Percentiles rank a stretch among this genome's conserved stretches.
phyloP scores from a whole-genome alignment of 1,284 basidiomycete species.

The Ceratobasidium sp. region DNA sequence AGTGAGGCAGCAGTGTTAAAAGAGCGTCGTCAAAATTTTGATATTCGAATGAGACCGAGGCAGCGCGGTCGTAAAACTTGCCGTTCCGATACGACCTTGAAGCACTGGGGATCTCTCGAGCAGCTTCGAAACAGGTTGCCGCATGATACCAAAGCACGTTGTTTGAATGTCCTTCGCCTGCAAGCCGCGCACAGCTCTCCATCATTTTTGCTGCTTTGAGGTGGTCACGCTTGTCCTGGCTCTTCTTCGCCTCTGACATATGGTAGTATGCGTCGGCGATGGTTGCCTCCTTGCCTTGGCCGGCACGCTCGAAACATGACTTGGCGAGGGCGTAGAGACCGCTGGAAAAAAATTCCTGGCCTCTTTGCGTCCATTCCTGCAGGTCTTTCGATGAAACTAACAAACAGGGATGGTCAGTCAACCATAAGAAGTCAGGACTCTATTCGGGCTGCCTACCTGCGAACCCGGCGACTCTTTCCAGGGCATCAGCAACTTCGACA shows the following conservation, averaged over 20 bases:
- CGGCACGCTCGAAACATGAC: constrained; percentile 39
- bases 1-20: constrained; percentile 3
- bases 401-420: not conserved
- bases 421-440: not conserved
- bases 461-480: constrained; percentile 11
- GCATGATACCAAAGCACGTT: constrained; percentile 34
- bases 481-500: not conserved
- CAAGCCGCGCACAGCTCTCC: constrained; percentile 8
- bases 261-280: constrained; percentile 38
- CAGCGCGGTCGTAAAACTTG: constrained; percentile 34
- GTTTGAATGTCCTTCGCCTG: not conserved
- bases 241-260: constrained; percentile 30
- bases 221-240: not conserved
- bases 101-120: constrained; percentile 2
- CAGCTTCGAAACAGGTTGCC: constrained; percentile 17
- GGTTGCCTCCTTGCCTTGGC: constrained; percentile 19
- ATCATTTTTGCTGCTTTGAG: constrained; percentile 23
- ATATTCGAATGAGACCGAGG: constrained; percentile 16
- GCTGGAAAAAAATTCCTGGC: constrained; percentile 38
- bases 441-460: constrained; percentile 1
- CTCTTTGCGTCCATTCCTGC: constrained; percentile 27
- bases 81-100: constrained; percentile 30
- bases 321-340: constrained; percentile 28
- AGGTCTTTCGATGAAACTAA: constrained; percentile 20
- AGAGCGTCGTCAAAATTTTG: constrained; percentile 27